phyloP scores from a whole-genome alignment of 225 moss, liverwort and hornwort species.

The Marchantia paleacea region DNA sequence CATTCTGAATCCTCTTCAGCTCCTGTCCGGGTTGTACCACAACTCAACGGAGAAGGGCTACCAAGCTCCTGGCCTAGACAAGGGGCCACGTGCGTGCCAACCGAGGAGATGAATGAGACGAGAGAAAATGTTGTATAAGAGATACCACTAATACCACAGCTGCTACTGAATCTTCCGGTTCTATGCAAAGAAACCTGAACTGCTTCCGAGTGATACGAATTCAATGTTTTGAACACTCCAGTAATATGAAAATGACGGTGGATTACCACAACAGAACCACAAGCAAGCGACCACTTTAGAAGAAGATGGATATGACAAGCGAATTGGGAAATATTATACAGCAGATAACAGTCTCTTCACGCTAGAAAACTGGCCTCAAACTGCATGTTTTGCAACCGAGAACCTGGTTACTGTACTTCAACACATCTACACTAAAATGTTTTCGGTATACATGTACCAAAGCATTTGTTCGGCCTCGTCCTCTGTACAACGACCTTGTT shows the following conservation, averaged over 20 bases:
- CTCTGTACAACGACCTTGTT: slow-evolving; percentile 3
- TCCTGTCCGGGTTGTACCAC: too few relatives aligned
- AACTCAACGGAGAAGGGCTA: too few relatives aligned
- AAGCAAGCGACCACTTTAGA: background rate
- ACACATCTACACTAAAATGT: background rate
- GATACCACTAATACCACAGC: too few relatives aligned
- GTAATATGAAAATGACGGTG: too few relatives aligned
- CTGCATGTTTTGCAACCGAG: background rate
- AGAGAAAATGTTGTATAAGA: too few relatives aligned
- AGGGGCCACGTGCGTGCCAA: too few relatives aligned
- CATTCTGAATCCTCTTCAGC: slow-evolving; percentile 20
- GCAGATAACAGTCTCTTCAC: background rate
- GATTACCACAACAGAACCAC: background rate
- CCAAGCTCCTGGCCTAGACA: too few relatives aligned
- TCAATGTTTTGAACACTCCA: too few relatives aligned
- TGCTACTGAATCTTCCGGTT: too few relatives aligned
- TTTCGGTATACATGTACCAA: background rate
- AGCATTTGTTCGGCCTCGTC: background rate
- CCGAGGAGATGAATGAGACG: too few relatives aligned
- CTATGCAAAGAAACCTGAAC: too few relatives aligned
- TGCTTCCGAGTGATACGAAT: too few relatives aligned
- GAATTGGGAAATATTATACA: background rate
- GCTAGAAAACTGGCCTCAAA: background rate
- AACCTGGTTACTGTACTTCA: background rate
- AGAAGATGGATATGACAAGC: background rate